Base-by-base conservation (phyloP, 257 asterid species). In the Pogostemon cablin region DNA sequence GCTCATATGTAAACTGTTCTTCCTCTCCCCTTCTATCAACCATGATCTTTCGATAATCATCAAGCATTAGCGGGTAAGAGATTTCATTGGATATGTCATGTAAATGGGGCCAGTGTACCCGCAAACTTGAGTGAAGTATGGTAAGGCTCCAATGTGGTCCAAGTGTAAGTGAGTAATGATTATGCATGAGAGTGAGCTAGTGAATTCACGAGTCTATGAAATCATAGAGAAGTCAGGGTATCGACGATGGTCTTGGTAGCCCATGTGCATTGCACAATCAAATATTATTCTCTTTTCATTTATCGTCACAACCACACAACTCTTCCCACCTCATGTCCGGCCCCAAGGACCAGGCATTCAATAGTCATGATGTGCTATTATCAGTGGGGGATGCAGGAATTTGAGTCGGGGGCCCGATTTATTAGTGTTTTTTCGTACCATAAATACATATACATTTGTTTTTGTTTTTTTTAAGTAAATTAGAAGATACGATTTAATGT, bases 61-160 rank as follows among this genome's bases (percentile, higher is more conserved):
- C 96, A 40, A 93, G 88, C 96, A 89, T 86, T 42, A 87, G 61
- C 4, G 98, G 98, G 87, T 96, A 82, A 93, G 79, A 49, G 98
- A 97, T 80, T 93, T 93, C 41, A 97, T 93, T 70, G 98, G 98
- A 80, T 88, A 90, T 87, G 98, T 93, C 98, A 93, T 93, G 88
- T 87, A 93, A 82, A 93, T 85, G 75, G 98, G 98, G 57, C 98
- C 98, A 71, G 68, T 78, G 66, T 93, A 93, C 62, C 98, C 98
- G 74, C 96, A 89, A 72, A 89, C 95, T 91, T 93, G 87, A 50
- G 97, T 93, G 69, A 93, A 93, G 80, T 88, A 93, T 2, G 98
- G 96, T 47, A 93, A 92, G 56, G 97, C 98, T 62, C 98, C 98
- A 70, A 93, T 86, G 80, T 93, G 98, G 77, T 93, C 98, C 91